Percentiles rank a stretch among this genome's conserved stretches.
These are phyloP conservation scores for Whalleya microplaca DNA, from an alignment of 2,329 filamentous ascomycete species.

Conservation along the genomic window DNA sequence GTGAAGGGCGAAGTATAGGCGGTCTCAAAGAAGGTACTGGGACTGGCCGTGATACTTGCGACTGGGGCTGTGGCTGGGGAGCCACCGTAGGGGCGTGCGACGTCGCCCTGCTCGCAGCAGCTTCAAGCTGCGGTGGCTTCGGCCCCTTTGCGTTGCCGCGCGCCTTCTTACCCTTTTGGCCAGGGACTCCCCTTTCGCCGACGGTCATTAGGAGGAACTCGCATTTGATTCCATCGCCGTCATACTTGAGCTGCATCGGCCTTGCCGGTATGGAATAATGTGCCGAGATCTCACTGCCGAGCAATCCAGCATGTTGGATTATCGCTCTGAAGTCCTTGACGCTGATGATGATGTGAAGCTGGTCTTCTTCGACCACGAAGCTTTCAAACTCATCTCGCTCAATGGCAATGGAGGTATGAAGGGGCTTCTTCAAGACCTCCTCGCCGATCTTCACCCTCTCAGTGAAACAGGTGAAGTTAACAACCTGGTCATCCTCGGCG, in stretches of 20 bases:
- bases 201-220: slow-evolving; percentile 85
- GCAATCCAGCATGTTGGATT: slow-evolving; percentile 72
- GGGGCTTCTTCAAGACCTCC: slow-evolving; percentile 79
- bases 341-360: slow-evolving; percentile 77
- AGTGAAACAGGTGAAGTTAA: slow-evolving; percentile 81
- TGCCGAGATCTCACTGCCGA: slow-evolving; percentile 68
- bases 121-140: slow-evolving; percentile 50
- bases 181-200: slow-evolving; percentile 61
- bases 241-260: slow-evolving; percentile 75
- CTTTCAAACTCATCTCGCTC: slow-evolving; percentile 78
- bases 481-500: slow-evolving; percentile 70
- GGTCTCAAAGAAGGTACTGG: slow-evolving; percentile 45
- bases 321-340: slow-evolving; percentile 85
- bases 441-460: slow-evolving; percentile 76
- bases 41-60: slow-evolving; percentile 41
- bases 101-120: slow-evolving; percentile 49
- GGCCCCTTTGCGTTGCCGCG: slow-evolving; percentile 45
- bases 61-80: slow-evolving; percentile 42
- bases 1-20: slow-evolving; percentile 49
- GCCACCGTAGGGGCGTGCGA: slow-evolving; percentile 35
- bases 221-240: slow-evolving; percentile 68
- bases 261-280: slow-evolving; percentile 72
- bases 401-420: slow-evolving; percentile 78
- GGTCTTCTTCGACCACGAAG: slow-evolving; percentile 69
- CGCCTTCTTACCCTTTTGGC: slow-evolving; percentile 51